Conservation (phyloP, 192 early-diverging fungal species). For the Diversispora eburnea region DNA sequence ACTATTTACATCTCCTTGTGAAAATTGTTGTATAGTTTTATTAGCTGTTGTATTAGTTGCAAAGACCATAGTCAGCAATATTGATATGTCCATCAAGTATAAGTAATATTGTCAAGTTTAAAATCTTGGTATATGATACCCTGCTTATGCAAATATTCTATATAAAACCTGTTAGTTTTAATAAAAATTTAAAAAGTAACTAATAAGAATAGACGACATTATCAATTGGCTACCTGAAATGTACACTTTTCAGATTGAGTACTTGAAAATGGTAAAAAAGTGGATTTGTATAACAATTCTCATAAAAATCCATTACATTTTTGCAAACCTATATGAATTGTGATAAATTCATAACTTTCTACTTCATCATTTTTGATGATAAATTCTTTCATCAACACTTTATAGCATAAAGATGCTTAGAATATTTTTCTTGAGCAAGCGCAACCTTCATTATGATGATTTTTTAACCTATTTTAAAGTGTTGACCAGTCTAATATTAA, state of each 20-base stretch:
- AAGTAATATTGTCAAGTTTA: constrained; percentile 94
- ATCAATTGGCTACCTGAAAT: constrained; percentile 85
- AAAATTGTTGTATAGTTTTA: too few relatives aligned
- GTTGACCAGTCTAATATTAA: too few relatives aligned
- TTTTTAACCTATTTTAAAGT: too few relatives aligned
- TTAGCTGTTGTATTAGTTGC: too few relatives aligned
- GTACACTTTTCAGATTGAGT: constrained; percentile 93
- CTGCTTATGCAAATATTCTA: constrained; percentile 94
- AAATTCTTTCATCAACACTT: constrained; percentile 97
- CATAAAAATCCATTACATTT: neutral
- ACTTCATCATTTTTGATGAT: constrained; percentile 99
- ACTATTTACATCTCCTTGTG: too few relatives aligned
- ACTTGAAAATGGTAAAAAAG: constrained; percentile 29
- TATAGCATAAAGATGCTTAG: constrained; percentile 86
- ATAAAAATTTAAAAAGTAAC: constrained; percentile 27
- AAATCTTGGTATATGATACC: constrained; percentile 95
- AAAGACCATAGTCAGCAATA: constrained; percentile 98
- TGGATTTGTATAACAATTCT: neutral
- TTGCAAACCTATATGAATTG: neutral
- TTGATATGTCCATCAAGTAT: constrained; percentile 93
- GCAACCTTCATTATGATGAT: constrained; percentile 60
- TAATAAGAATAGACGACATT: constrained; percentile 92
- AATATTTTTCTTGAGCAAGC: constrained; percentile 88
- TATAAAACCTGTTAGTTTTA: constrained; percentile 86
- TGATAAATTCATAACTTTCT: constrained; percentile 54